Evolutionary conservation across 371 early-diverging fungal genomes (phyloP).

Genomic region (Catenaria anguillulae): DNA sequence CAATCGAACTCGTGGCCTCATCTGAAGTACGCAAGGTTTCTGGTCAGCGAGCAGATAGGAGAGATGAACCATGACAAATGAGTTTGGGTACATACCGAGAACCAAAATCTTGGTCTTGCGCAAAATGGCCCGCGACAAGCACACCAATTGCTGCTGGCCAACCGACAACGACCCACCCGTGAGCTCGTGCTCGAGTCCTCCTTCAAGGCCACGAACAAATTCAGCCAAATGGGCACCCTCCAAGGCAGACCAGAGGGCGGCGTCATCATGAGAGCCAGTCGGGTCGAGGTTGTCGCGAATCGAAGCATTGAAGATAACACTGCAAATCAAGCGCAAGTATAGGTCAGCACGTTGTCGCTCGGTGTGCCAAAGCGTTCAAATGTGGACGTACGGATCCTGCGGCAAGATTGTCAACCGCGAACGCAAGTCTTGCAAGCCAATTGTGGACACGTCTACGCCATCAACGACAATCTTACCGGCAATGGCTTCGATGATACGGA

Average conservation of each 20-base stretch:
- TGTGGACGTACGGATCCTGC: no score
- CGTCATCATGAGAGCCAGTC: conserved; percentile 49
- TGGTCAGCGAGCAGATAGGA: no score
- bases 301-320: conserved; percentile 65
- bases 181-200: conserved; percentile 29
- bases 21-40: no score
- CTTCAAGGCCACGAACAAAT: conserved; percentile 41
- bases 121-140: conserved; percentile 72
- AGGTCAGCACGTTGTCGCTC: no score
- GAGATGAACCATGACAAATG: background rate
- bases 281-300: conserved; percentile 65
- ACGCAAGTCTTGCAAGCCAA: conserved; percentile 42
- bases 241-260: conserved; percentile 65
- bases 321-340: no score
- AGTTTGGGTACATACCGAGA: no score
- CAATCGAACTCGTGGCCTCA: conserved; percentile 36
- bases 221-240: conserved; percentile 53
- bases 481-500: conserved; percentile 41
- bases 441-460: conserved; percentile 36
- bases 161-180: conserved; percentile 37
- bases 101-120: conserved; percentile 53
- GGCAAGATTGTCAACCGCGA: no score
- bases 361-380: no score
- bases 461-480: conserved; percentile 51
- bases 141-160: conserved; percentile 75